Evolutionary conservation across 2,329 filamentous ascomycete species (phyloP).

Genomic region (Botrytis deweyae): DNA sequence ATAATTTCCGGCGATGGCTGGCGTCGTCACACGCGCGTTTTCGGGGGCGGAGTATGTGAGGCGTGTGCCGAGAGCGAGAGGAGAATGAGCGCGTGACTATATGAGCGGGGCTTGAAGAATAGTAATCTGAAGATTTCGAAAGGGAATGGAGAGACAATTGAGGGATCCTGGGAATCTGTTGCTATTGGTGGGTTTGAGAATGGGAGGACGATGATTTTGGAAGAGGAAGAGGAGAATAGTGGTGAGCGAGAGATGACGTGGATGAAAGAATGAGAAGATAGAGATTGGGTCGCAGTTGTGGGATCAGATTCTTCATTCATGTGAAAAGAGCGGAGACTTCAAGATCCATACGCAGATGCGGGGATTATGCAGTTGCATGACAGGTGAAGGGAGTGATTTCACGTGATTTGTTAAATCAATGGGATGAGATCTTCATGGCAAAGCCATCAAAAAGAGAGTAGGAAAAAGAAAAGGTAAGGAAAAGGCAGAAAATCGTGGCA

Average conservation of each 20-base stretch:
- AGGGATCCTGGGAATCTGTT: background rate
- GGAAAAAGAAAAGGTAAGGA: background rate
- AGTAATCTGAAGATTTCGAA: background rate
- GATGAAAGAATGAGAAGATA: background rate
- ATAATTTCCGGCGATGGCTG: constrained; percentile 34
- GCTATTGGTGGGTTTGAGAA: background rate
- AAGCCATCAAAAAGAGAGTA: background rate
- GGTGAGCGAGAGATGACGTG: background rate
- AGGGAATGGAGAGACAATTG: background rate
- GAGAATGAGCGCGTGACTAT: constrained; percentile 29
- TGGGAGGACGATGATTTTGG: background rate
- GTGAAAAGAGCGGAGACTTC: background rate
- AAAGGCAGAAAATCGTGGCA: background rate
- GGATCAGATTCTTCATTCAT: background rate
- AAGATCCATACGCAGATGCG: background rate
- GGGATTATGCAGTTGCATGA: background rate
- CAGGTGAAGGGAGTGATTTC: background rate
- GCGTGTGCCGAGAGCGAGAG: constrained; percentile 36
- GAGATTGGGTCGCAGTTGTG: background rate
- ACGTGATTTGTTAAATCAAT: background rate
- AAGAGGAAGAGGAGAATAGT: background rate
- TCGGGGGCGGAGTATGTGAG: constrained; percentile 37
- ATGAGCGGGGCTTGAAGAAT: constrained; percentile 16
- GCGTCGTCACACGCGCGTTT: constrained; percentile 37
- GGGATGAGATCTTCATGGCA: background rate